Conservation (phyloP, 1,139 yeast species). For the Komagataea norvegica region DNA sequence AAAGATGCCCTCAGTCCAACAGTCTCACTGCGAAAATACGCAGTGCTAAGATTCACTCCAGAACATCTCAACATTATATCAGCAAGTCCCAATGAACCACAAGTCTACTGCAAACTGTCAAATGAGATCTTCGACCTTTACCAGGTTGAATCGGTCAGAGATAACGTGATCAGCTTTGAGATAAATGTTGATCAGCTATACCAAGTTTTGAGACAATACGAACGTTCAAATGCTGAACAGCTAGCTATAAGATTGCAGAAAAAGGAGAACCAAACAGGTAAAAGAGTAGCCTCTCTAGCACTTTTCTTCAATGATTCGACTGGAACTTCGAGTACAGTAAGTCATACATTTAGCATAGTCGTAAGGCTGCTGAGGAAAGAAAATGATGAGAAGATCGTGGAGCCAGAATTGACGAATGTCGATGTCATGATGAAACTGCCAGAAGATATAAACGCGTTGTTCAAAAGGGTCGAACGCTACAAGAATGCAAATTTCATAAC, state of each 20-base stretch:
- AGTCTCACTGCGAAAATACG: constrained; percentile 32
- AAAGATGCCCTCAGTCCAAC: constrained; percentile 33
- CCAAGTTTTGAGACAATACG: constrained; percentile 52
- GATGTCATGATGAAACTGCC: constrained; percentile 51
- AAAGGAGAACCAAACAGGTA: constrained; percentile 28
- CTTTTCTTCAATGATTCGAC: constrained; percentile 41
- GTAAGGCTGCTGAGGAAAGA: constrained; percentile 46
- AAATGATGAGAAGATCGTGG: constrained; percentile 40
- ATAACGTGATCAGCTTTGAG: constrained; percentile 48
- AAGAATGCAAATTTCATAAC: constrained; percentile 34
- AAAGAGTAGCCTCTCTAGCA: constrained; percentile 49
- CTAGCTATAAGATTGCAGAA: constrained; percentile 49
- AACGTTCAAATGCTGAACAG: constrained; percentile 47
- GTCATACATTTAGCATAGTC: constrained; percentile 57
- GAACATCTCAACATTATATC: constrained; percentile 45
- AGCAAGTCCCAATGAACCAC: constrained; percentile 49
- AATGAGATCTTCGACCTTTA: constrained; percentile 41
- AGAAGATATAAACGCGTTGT: constrained; percentile 41
- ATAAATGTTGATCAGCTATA: constrained; percentile 50
- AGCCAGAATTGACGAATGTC: constrained; percentile 45
- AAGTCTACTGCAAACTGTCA: constrained; percentile 54
- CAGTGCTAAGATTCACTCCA: constrained; percentile 45
- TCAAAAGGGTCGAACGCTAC: constrained; percentile 55
- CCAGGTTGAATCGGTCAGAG: constrained; percentile 45
- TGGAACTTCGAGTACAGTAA: constrained; percentile 30